Base-by-base conservation (phyloP, 768 basidiomycete species). In the Chalciporus pseudorubinellus region DNA sequence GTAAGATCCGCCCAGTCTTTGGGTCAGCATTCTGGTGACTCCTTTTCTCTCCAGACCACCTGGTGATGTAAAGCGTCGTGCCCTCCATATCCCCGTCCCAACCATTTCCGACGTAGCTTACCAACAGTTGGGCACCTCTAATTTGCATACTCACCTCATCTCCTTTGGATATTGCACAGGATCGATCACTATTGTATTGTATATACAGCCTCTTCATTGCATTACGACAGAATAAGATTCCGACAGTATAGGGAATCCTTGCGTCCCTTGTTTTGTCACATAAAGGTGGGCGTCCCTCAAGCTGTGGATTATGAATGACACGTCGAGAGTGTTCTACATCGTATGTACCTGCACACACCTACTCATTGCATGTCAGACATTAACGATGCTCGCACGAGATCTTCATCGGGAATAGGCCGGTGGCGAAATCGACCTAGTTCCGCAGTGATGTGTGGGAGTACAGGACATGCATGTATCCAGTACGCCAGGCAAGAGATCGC, bases 1-100 rank as follows among this genome's bases (percentile, higher is more conserved):
- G 87, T 87, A 66, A 63, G 83, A 70, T 58, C 59, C 60, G 57
- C 39, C 55, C 58, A 53, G 39, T 13, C 39, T 48, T 38, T 22
- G 11, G 28, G 21, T 22, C 39, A 8, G 44, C 29, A 14, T 38
- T 31, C 14, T 28, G 21, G 21, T 55, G 54, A 64, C 51, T n/a
- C 51, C 40, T 12, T 44, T 51, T 48, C 28, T 31, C n/a, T 21
- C 34, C 41, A 9, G 69, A 68, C 43, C 68, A 68, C 40, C 44
- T 64, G n/a, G 67, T 68, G 31, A 59, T 53, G 48, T 70, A 57
- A 49, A 43, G 29, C 28, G 38, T 45, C 19, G 46, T 34, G 39
- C 34, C 16, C 33, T 26, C 18, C 12, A 21, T 22, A 40, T 21
- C 28, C 34, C 52, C 39, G 28, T 38, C 44, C 55, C 53, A 18